Conservation (phyloP, 1,284 basidiomycete species). For the Boletus semigastroideus region DNA sequence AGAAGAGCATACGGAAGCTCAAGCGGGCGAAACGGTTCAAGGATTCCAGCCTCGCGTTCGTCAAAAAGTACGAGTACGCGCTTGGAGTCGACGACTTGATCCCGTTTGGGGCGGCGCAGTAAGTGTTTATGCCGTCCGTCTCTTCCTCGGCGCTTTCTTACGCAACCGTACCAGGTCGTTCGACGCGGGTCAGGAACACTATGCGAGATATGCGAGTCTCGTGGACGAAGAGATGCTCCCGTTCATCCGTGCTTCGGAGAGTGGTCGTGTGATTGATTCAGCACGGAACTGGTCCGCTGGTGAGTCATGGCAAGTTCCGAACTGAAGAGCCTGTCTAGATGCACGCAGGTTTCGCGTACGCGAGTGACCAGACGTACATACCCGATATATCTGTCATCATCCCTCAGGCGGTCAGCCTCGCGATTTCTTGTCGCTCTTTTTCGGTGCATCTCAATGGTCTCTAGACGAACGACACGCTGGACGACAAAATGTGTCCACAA, state of each 20-base stretch:
- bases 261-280: constrained; percentile 61
- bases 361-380: constrained; percentile 38
- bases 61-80: constrained; percentile 55
- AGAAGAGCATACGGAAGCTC: constrained; percentile 51
- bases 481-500: constrained; percentile 68
- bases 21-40: constrained; percentile 42
- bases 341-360: constrained; percentile 49
- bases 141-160: neutral
- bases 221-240: constrained; percentile 46
- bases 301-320: constrained; percentile 24
- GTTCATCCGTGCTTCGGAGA: constrained; percentile 65
- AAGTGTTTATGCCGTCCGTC: constrained; percentile 25
- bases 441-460: constrained; percentile 3
- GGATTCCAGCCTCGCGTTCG: constrained; percentile 49
- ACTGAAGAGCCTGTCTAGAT: neutral
- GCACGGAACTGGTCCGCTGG: constrained; percentile 71
- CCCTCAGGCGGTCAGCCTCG: constrained; percentile 48
- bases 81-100: constrained; percentile 63
- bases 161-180: constrained; percentile 40
- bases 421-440: neutral
- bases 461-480: constrained; percentile 69
- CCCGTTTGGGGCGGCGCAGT: constrained; percentile 72
- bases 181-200: constrained; percentile 49
- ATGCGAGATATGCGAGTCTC: constrained; percentile 49
- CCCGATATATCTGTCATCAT: constrained; percentile 53